Evolutionary conservation across 1,139 yeast genomes (phyloP), one percentile per base, ranked within the genome.

Genomic region (Debaryomyces sp.): DNA sequence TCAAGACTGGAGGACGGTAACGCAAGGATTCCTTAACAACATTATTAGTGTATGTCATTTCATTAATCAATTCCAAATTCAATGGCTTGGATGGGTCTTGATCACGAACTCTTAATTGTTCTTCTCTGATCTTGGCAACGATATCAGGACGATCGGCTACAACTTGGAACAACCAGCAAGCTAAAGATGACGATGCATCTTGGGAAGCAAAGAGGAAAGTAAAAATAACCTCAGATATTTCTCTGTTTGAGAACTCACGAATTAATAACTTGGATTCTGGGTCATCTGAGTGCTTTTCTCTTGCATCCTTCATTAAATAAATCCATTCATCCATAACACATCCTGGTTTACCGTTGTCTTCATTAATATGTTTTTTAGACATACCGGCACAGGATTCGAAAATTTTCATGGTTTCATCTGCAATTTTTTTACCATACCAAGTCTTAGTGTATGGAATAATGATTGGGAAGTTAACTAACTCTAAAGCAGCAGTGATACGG

Each of bases 321-420:
- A 92, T 82, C 99, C 99, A 94, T 54, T 89, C 91, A 67, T 94
- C 99, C 91, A 94, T 84, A 49, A 91, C 91, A 78, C 98, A 90
- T 47, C 80, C 78, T 50, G 96, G 89, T 52, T 80, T 71, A 47
- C 92, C 96, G 56, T 91, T 91, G n/a, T 78, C 74, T 47, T 81
- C 87, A 48, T 67, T 68, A 64, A 94, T 87, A 63, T 85, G 85
- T 51, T 78, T 78, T 68, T 92, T 92, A 50, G 98, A 89, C 81
- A 77, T 81, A 55, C 80, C 91, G 35, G 99, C 96, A 73, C 98
- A 92, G 32, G 71, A 72, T 63, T 85, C 97, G 60, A 94, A 91
- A 61, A 89, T 85, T 63, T 83, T 85, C 97, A 94, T 92, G 34
- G 97, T 90, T 75, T 86, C 82, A 67, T 94, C 96, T 49, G 97